A percentile compares a stretch with the other conserved stretches of the same genome.
These are phyloP conservation scores for Piromyces finnis DNA, from an alignment of 192 early-diverging fungal genomes.

Conservation along the genomic window DNA sequence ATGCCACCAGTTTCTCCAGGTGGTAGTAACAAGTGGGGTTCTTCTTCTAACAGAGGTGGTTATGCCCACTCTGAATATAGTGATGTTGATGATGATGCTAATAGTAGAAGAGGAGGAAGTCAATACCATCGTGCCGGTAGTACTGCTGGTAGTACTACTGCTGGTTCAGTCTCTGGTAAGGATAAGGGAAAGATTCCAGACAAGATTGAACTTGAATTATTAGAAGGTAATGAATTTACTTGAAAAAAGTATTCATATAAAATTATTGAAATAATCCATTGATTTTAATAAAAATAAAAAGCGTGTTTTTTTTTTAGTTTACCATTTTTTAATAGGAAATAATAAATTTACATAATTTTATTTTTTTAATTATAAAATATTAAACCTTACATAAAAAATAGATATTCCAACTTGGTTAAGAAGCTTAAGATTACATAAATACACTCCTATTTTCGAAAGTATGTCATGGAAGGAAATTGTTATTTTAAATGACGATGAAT, in stretches of 20 bases:
- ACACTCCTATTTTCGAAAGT: slow-evolving; percentile 69
- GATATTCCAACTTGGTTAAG: slow-evolving; percentile 91
- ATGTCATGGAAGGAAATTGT: slow-evolving; percentile 82
- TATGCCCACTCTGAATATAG: slow-evolving; percentile 10
- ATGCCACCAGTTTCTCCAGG: background rate
- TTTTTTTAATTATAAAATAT: background rate
- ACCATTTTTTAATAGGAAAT: too few species aligned
- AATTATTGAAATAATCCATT: too few species aligned
- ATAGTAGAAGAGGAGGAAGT: background rate
- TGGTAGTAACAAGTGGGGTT: background rate
- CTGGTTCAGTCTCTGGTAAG: slow-evolving; percentile 19
- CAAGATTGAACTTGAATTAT: background rate
- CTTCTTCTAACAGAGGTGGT: slow-evolving; percentile 4
- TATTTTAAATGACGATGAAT: slow-evolving; percentile 58
- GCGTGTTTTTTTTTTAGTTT: too few species aligned
- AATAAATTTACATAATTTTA: too few species aligned
- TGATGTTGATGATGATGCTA: slow-evolving; percentile 2
- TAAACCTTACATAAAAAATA: background rate
- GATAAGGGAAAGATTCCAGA: slow-evolving; percentile 51
- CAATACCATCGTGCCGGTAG: background rate
- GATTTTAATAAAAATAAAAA: too few species aligned
- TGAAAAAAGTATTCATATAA: too few species aligned
- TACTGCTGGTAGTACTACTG: background rate
- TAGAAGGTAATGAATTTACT: too few species aligned
- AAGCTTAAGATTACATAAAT: slow-evolving; percentile 87